phyloP scores from a whole-genome alignment of 495 filamentous ascomycete genomes.

The Daldinia loculata region DNA sequence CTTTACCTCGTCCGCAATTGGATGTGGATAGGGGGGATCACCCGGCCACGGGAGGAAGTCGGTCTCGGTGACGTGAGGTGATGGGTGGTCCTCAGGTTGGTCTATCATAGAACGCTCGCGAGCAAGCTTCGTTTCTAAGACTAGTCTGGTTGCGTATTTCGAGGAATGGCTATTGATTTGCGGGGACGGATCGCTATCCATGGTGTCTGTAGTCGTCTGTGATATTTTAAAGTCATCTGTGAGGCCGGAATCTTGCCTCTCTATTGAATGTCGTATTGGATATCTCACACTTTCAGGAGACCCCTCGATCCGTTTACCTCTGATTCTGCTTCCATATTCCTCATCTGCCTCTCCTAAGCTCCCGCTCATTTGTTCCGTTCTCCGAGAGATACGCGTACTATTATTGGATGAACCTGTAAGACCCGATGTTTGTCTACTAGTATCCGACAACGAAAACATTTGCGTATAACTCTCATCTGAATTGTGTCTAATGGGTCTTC shows the following conservation, averaged over 20 bases:
- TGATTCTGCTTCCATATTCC: slow-evolving; percentile 51
- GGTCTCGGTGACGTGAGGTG: slow-evolving; percentile 55
- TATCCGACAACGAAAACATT: slow-evolving; percentile 81
- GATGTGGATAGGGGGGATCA: slow-evolving; percentile 58
- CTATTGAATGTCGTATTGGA: slow-evolving; percentile 35
- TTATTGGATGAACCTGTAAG: slow-evolving; percentile 51
- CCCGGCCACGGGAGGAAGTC: slow-evolving; percentile 60
- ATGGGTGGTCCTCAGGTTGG: slow-evolving; percentile 44
- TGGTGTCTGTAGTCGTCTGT: slow-evolving; percentile 54
- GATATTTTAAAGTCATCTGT: slow-evolving; percentile 57
- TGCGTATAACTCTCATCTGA: slow-evolving; percentile 80
- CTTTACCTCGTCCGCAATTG: slow-evolving; percentile 33
- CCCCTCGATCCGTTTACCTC: slow-evolving; percentile 46
- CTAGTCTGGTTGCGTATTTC: slow-evolving; percentile 1
- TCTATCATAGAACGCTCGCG: slow-evolving; percentile 8
- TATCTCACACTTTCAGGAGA: slow-evolving; percentile 41
- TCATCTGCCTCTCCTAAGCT: slow-evolving; percentile 38
- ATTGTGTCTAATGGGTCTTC: slow-evolving; percentile 67
- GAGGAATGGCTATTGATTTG: slow-evolving; percentile 10
- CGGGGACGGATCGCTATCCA: slow-evolving; percentile 39
- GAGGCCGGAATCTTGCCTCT: slow-evolving; percentile 49
- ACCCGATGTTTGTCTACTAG: slow-evolving; percentile 58
- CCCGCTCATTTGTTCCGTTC: slow-evolving; percentile 27
- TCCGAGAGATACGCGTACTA: slow-evolving; percentile 34
- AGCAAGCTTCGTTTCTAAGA: slow-evolving; percentile 8